phyloP scores from a whole-genome alignment of 352 stramenopile species.

The Phytophthora syringae region DNA sequence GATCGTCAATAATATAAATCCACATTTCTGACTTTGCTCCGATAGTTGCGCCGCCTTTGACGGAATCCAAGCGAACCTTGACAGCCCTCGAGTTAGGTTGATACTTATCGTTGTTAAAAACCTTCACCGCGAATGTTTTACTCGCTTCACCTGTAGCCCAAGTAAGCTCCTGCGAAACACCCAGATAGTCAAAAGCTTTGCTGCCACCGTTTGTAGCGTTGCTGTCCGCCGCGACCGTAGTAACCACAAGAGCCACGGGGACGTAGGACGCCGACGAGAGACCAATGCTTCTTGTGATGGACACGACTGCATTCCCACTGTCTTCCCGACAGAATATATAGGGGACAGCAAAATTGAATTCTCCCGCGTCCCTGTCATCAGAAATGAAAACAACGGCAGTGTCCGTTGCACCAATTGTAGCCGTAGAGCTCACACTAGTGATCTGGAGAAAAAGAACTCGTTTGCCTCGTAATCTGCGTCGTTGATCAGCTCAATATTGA shows the following conservation, averaged over 20 bases:
- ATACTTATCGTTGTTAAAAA: constrained; percentile 82
- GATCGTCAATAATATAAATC: constrained; percentile 81
- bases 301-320: constrained; percentile 62
- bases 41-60: constrained; percentile 64
- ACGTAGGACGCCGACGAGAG: constrained; percentile 69
- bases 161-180: constrained; percentile 49
- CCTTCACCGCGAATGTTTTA: constrained; percentile 64
- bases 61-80: constrained; percentile 55
- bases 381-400: constrained; percentile 54
- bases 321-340: constrained; percentile 75
- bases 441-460: constrained; percentile 72
- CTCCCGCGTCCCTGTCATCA: constrained; percentile 66
- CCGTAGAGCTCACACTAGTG: constrained; percentile 39
- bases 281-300: constrained; percentile 52
- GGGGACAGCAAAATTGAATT: constrained; percentile 63
- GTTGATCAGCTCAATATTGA: constrained; percentile 64
- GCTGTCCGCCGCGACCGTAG: constrained; percentile 51
- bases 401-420: constrained; percentile 39
- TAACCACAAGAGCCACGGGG: constrained; percentile 55
- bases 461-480: constrained; percentile 65
- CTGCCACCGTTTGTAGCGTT: constrained; percentile 73
- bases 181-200: constrained; percentile 70
- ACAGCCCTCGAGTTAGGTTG: constrained; percentile 51
- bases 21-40: constrained; percentile 50
- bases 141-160: constrained; percentile 61